A percentile compares a stretch with the other conserved stretches of the same genome.
phyloP scores from a whole-genome alignment of 2,329 filamentous ascomycete species.

The Talaromyces sp. region DNA sequence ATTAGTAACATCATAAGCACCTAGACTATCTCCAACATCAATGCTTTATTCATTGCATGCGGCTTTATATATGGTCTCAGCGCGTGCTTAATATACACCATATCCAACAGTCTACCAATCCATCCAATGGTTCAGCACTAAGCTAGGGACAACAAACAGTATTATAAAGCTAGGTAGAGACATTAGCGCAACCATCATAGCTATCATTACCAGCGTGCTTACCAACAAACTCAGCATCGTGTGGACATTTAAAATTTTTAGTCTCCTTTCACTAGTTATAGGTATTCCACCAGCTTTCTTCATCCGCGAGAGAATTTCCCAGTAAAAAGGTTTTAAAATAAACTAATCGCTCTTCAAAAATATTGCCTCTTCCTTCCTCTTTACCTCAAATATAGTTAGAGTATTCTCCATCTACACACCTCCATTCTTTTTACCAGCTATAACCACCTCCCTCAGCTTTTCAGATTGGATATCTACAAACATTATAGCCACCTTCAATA shows the following conservation, averaged over 20 bases:
- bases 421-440: background rate
- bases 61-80: background rate
- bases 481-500: slow-evolving; percentile 1
- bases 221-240: background rate
- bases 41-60: background rate
- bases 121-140: slow-evolving; percentile 1
- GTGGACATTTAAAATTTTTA: slow-evolving; percentile 3
- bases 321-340: background rate
- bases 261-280: background rate
- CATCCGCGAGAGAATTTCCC: background rate
- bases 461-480: background rate
- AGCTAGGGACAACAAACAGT: slow-evolving; percentile 2
- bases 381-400: background rate
- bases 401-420: background rate
- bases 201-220: background rate
- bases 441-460: background rate
- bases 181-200: background rate
- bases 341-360: background rate
- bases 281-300: slow-evolving; percentile 1
- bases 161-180: background rate
- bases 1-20: slow-evolving; percentile 1
- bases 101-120: background rate
- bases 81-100: background rate
- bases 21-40: background rate
- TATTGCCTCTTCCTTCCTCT: background rate